A percentile compares a stretch with the other conserved stretches of the same genome.
These are phyloP conservation scores for Fusarium coicis DNA, from an alignment of 2,329 filamentous ascomycete species.

Conservation along the genomic window DNA sequence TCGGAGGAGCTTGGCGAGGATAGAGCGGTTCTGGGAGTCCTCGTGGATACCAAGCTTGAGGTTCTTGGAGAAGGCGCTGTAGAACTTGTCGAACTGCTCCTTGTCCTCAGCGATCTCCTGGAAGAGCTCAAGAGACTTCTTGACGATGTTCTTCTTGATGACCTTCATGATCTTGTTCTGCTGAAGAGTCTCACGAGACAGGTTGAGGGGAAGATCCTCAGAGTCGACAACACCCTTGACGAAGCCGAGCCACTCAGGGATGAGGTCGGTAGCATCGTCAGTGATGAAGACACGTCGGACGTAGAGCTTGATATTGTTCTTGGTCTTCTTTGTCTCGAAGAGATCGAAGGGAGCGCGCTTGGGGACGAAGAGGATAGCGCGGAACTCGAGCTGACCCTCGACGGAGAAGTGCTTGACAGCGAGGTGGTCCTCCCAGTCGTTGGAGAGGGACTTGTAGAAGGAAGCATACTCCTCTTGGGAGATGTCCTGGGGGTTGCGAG, in stretches of 20 bases:
- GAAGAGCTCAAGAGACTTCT: slow-evolving; percentile 99
- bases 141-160: slow-evolving; percentile 99
- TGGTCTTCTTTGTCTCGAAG: slow-evolving; percentile 99
- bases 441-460: slow-evolving; percentile 99
- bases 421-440: slow-evolving; percentile 99
- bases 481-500: slow-evolving; percentile 96
- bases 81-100: slow-evolving; percentile 99
- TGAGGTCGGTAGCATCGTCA: slow-evolving; percentile 98
- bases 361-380: slow-evolving; percentile 98
- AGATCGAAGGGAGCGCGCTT: slow-evolving; percentile 99
- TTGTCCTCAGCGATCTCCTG: slow-evolving; percentile 98
- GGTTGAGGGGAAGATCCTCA: slow-evolving; percentile 98
- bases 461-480: slow-evolving; percentile 95
- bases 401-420: slow-evolving; percentile 99
- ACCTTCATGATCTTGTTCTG: slow-evolving; percentile 99
- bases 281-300: slow-evolving; percentile 99
- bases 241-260: slow-evolving; percentile 99
- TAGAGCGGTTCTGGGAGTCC: slow-evolving; percentile 94
- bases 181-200: slow-evolving; percentile 99
- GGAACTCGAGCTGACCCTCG: slow-evolving; percentile 99
- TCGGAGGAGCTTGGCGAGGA: slow-evolving; percentile 96
- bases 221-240: slow-evolving; percentile 99
- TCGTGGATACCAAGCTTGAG: slow-evolving; percentile 99
- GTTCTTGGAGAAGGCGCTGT: slow-evolving; percentile 99
- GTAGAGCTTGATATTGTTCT: slow-evolving; percentile 99